Percentiles rank a stretch among this genome's conserved stretches.
phyloP scores from a whole-genome alignment of 108 stramenopile species.

The Nannochloropsis oceanica region DNA sequence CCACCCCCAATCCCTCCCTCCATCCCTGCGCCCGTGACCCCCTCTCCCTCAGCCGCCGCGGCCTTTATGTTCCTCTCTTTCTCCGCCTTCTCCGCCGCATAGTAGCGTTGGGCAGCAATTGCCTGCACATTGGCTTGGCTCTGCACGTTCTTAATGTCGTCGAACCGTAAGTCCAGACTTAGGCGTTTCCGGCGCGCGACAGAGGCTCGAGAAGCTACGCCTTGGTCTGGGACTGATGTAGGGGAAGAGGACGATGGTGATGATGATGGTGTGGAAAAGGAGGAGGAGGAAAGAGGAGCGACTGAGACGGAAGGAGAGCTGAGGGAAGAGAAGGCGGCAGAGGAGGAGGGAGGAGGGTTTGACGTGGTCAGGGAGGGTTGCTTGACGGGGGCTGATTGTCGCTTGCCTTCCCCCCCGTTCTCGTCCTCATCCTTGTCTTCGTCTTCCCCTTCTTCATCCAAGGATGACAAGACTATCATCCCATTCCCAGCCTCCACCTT shows the following conservation, averaged over 20 bases:
- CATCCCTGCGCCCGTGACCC: background rate
- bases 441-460: background rate
- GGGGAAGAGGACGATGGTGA: too few relatives aligned
- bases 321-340: background rate
- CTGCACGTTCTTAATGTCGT: background rate
- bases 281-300: background rate
- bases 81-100: background rate
- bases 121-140: background rate
- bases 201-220: background rate
- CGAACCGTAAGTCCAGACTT: background rate
- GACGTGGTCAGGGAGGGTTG: background rate
- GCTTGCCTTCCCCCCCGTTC: background rate
- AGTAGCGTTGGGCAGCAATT: background rate
- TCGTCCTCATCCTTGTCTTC: background rate
- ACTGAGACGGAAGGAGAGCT: background rate
- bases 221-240: background rate
- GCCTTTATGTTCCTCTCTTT: background rate
- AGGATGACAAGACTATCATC: background rate
- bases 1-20: background rate
- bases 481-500: too few relatives aligned
- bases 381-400: background rate
- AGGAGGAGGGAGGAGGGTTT: background rate
- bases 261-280: background rate
- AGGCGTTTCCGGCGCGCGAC: background rate
- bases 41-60: background rate